Conservation (phyloP, 2,329 filamentous ascomycete genomes). For the Curvularia spicifera region DNA sequence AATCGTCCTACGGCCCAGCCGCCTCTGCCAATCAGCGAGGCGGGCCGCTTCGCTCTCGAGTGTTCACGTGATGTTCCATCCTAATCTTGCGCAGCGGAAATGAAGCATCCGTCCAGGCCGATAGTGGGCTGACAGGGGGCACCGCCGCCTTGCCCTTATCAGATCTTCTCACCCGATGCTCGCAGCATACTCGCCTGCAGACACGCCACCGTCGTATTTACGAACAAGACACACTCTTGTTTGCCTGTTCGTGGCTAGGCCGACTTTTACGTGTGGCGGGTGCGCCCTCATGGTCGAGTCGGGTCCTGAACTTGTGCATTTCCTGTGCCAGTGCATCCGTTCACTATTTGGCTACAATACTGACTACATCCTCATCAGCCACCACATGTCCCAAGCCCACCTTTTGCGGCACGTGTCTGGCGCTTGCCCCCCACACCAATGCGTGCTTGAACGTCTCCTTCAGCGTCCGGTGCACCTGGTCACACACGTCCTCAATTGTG, state of each 20-base stretch:
- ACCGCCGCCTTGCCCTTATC: slow-evolving; percentile 12
- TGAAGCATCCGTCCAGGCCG: slow-evolving; percentile 12
- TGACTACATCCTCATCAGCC: slow-evolving; percentile 71
- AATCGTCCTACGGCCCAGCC: slow-evolving; percentile 3
- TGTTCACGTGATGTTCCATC: slow-evolving; percentile 11
- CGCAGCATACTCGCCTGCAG: slow-evolving; percentile 18
- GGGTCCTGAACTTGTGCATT: not conserved
- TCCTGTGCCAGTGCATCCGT: no score
- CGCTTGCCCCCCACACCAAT: slow-evolving; percentile 95
- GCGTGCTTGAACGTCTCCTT: slow-evolving; percentile 99
- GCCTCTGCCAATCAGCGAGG: slow-evolving; percentile 14
- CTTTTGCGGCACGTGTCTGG: slow-evolving; percentile 90
- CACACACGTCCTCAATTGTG: slow-evolving; percentile 95
- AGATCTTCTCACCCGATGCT: slow-evolving; percentile 24
- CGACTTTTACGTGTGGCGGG: not conserved
- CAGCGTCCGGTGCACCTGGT: slow-evolving; percentile 87
- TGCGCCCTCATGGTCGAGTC: not conserved
- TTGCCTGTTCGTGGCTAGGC: not conserved
- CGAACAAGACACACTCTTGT: not conserved
- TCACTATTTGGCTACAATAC: slow-evolving; percentile 59
- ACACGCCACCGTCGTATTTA: slow-evolving; percentile 18
- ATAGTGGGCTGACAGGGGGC: slow-evolving; percentile 24
- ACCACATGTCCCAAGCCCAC: slow-evolving; percentile 87
- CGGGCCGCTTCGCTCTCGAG: not conserved
- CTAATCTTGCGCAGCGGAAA: slow-evolving; percentile 14